A percentile compares a stretch with the other conserved stretches of the same genome.
Evolutionary conservation across 106 monocot genomes (phyloP).

Genomic region (Vanilla planifolia): DNA sequence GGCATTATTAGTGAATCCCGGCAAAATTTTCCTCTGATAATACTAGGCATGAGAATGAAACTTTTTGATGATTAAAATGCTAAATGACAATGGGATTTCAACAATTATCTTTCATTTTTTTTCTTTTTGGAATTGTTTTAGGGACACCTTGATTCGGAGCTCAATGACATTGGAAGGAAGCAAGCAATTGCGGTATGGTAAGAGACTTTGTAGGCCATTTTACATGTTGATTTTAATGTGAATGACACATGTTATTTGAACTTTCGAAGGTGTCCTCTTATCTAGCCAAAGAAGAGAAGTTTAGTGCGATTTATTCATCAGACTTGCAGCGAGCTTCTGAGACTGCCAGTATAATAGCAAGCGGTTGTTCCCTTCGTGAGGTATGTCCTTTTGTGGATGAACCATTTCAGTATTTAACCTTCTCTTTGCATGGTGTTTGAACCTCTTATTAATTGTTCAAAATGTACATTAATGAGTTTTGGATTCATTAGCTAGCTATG

Average conservation of each 20-base stretch:
- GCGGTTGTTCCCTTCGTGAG: conserved; percentile 48
- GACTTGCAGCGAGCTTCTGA: conserved; percentile 89
- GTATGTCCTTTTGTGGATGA: conserved; percentile 17
- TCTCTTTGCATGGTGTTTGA: too few relatives aligned
- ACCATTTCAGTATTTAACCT: too few relatives aligned
- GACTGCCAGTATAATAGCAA: conserved; percentile 77
- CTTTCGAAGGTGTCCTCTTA: conserved; percentile 50
- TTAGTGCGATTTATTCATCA: conserved; percentile 74
- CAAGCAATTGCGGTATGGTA: conserved; percentile 61
- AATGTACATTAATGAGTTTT: too few relatives aligned
- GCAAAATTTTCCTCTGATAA: too few relatives aligned
- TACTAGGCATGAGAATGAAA: too few relatives aligned
- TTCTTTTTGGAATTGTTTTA: conserved; percentile 6
- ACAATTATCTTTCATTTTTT: too few relatives aligned
- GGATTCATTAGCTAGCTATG: too few relatives aligned
- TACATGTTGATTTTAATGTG: not conserved
- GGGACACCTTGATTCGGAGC: conserved; percentile 80
- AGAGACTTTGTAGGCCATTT: not conserved
- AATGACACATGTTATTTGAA: conserved; percentile 1
- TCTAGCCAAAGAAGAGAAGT: conserved; percentile 55
- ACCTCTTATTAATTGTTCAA: too few relatives aligned
- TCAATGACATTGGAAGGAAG: conserved; percentile 77
- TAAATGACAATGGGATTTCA: too few relatives aligned
- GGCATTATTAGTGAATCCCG: too few relatives aligned
- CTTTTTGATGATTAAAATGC: too few relatives aligned